phyloP scores from a whole-genome alignment of 495 filamentous ascomycete genomes.

The Lophiostoma macrostomum region DNA sequence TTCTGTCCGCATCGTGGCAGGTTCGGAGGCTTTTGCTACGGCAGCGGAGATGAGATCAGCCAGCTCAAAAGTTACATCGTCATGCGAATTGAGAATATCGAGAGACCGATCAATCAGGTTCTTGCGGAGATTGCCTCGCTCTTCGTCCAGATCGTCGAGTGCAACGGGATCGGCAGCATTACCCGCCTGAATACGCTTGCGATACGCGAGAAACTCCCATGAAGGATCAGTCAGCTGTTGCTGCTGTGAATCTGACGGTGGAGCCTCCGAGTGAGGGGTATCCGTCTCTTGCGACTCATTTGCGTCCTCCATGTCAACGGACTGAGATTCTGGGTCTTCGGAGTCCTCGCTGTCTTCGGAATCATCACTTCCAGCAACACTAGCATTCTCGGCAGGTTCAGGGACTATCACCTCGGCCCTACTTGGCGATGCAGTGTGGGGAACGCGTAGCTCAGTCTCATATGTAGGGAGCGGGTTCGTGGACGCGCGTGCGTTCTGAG shows the following conservation, averaged over 20 bases:
- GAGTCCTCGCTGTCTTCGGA: conserved; percentile 12
- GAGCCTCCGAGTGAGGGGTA: background rate
- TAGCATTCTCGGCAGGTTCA: conserved; percentile 16
- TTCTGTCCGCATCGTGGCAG: conserved; percentile 63
- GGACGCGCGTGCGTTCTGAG: conserved; percentile 41
- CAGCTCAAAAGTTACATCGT: conserved; percentile 87
- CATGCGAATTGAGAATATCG: conserved; percentile 82
- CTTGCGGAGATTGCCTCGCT: conserved; percentile 66
- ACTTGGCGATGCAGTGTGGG: conserved; percentile 16
- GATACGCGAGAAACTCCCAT: conserved; percentile 15
- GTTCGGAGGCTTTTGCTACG: conserved; percentile 64
- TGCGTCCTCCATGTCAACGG: conserved; percentile 31
- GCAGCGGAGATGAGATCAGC: conserved; percentile 78
- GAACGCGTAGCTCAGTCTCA: conserved; percentile 33
- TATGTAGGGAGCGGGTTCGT: conserved; percentile 65
- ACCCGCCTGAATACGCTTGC: conserved; percentile 18
- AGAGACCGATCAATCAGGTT: conserved; percentile 85
- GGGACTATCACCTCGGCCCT: conserved; percentile 26
- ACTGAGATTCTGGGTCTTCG: conserved; percentile 19
- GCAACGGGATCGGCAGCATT: conserved; percentile 51
- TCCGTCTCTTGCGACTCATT: background rate
- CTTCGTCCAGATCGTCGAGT: conserved; percentile 77
- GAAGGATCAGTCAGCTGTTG: background rate
- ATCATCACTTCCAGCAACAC: conserved; percentile 14
- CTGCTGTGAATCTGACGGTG: background rate